Evolutionary conservation across 1,139 yeast genomes (phyloP).

Genomic region (Lodderomyces pseudojiufengensis): DNA sequence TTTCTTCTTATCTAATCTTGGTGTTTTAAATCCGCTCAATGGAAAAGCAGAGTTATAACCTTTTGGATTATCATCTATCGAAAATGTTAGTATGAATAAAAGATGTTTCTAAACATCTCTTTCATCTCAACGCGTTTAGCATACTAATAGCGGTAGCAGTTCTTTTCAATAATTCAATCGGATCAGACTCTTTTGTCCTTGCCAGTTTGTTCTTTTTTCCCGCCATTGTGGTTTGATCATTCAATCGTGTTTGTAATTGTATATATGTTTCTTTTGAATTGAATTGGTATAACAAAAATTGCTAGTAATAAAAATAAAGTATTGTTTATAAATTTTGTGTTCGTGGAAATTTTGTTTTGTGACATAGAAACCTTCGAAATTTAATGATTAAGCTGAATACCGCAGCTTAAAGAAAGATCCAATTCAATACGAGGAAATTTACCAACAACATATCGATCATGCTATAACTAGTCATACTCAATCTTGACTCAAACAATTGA

Average conservation of each 20-base stretch:
- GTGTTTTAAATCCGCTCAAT: slow-evolving; percentile 48
- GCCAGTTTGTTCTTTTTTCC: slow-evolving; percentile 8
- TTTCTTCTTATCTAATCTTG: slow-evolving; percentile 41
- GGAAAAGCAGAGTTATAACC: slow-evolving; percentile 24
- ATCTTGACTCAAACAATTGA: no score
- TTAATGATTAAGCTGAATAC: no score
- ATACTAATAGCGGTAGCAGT: slow-evolving; percentile 19
- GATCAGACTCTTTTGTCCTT: slow-evolving; percentile 12
- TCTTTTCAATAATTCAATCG: slow-evolving; percentile 15
- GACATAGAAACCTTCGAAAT: no score
- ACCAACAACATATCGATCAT: no score
- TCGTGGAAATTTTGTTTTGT: no score
- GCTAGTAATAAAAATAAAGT: neutral
- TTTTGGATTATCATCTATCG: slow-evolving; percentile 12
- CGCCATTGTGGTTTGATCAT: slow-evolving; percentile 5
- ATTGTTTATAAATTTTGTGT: no score
- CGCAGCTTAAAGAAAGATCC: no score
- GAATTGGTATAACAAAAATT: neutral
- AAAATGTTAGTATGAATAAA: slow-evolving; percentile 1
- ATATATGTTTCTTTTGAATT: no score
- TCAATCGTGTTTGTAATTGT: neutral
- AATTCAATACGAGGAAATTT: no score
- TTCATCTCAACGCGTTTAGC: slow-evolving; percentile 6
- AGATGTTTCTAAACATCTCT: neutral
- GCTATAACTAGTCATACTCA: no score